Evolutionary conservation across 2,329 filamentous ascomycete species (phyloP).

Genomic region (Cercospora sojina): DNA sequence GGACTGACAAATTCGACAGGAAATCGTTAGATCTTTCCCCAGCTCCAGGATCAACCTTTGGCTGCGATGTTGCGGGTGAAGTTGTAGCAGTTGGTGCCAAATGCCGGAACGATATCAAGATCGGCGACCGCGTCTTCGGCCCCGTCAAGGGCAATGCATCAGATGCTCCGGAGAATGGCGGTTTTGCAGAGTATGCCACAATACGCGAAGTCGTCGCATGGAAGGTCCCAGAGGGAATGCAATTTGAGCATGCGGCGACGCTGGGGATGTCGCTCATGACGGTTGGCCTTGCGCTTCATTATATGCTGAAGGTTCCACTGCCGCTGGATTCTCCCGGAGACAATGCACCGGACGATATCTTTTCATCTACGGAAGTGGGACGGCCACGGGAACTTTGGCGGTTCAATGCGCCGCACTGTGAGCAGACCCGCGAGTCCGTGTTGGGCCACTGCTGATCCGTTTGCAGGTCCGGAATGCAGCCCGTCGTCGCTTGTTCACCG

Average conservation of each 20-base stretch:
- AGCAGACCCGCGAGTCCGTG: not conserved
- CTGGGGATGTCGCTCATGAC: slow-evolving; percentile 23
- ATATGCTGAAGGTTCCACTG: slow-evolving; percentile 21
- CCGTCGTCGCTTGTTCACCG: slow-evolving; percentile 22
- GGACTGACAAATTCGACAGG: slow-evolving; percentile 8
- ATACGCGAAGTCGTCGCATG: slow-evolving; percentile 18
- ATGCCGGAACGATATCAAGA: slow-evolving; percentile 10
- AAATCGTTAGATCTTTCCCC: slow-evolving; percentile 26
- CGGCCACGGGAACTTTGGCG: slow-evolving; percentile 23
- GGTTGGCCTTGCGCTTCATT: slow-evolving; percentile 23
- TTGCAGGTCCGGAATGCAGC: slow-evolving; percentile 18
- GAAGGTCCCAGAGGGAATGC: slow-evolving; percentile 20
- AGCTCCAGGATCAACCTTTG: slow-evolving; percentile 22
- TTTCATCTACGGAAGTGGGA: slow-evolving; percentile 24
- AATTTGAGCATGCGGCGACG: slow-evolving; percentile 21
- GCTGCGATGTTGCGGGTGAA: slow-evolving; percentile 24
- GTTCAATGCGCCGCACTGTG: slow-evolving; percentile 24
- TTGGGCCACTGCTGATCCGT: slow-evolving; percentile 6
- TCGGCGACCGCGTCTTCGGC: slow-evolving; percentile 25
- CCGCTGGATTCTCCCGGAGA: slow-evolving; percentile 5
- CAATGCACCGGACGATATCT: slow-evolving; percentile 6
- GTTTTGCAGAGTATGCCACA: slow-evolving; percentile 24
- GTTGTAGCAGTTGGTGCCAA: slow-evolving; percentile 21
- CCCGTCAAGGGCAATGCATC: slow-evolving; percentile 23
- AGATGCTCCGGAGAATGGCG: slow-evolving; percentile 22